These are phyloP conservation scores for Euphorbia pulcherrima DNA, from an alignment of 345 rosid genomes.

Conservation along the genomic window DNA sequence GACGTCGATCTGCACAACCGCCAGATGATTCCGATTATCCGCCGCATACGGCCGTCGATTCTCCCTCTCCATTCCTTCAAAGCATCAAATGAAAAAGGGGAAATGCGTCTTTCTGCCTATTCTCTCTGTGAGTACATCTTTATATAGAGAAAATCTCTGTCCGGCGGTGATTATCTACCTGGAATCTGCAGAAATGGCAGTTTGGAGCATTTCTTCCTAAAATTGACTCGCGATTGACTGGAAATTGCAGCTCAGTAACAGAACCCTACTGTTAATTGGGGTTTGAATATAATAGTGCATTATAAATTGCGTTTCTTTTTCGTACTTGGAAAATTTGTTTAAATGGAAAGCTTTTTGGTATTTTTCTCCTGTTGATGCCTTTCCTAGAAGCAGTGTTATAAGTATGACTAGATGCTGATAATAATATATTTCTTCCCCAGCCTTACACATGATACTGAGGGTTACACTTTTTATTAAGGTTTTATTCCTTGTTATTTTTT, in stretches of 20 bases:
- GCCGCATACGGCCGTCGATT: conserved; percentile 19
- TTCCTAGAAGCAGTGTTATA: no score
- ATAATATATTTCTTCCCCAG: no score
- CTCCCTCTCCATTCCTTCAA: conserved; percentile 22
- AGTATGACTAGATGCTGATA: no score
- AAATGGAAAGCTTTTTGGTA: not conserved
- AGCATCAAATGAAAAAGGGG: conserved; percentile 14
- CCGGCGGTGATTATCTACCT: not conserved
- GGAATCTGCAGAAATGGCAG: not conserved
- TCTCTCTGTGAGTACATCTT: not conserved
- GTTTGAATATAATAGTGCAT: not conserved
- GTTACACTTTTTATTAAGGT: no score
- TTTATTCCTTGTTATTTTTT: no score
- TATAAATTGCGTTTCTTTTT: not conserved
- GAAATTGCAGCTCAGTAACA: not conserved
- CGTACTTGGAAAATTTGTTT: not conserved
- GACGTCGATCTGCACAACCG: conserved; percentile 3
- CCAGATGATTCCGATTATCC: conserved; percentile 10
- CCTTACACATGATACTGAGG: no score
- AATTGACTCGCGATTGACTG: conserved; percentile 1
- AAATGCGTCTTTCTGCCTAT: not conserved
- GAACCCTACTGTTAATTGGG: conserved; percentile 3
- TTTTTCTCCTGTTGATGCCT: not conserved
- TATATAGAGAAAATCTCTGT: not conserved
- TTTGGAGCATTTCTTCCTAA: not conserved